Conservation (phyloP, 495 filamentous ascomycete genomes). For the Glonium stellatum region DNA sequence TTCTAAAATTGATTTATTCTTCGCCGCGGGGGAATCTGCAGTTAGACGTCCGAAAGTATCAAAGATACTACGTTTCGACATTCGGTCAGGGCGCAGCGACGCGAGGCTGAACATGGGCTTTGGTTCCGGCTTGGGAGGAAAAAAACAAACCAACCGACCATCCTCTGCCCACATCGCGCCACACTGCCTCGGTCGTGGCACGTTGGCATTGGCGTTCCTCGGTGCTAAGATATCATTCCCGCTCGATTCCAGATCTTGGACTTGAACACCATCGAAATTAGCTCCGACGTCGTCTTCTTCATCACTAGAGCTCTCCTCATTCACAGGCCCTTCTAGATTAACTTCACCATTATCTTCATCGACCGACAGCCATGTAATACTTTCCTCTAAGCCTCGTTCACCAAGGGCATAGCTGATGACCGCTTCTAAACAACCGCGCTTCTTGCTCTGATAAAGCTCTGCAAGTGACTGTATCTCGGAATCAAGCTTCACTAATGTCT, state of each 20-base stretch:
- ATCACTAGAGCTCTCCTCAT: constrained; percentile 72
- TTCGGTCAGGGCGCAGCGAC: constrained; percentile 52
- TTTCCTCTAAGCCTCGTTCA: constrained; percentile 69
- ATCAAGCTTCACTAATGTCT: constrained; percentile 55
- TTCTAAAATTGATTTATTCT: not conserved
- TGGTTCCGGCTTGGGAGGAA: constrained; percentile 71
- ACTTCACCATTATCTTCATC: constrained; percentile 40
- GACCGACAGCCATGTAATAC: constrained; percentile 54
- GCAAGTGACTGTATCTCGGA: constrained; percentile 65
- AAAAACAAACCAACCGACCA: constrained; percentile 79
- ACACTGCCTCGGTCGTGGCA: constrained; percentile 67
- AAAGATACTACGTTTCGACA: constrained; percentile 61
- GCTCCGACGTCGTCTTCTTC: constrained; percentile 60
- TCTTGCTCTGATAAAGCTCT: constrained; percentile 57
- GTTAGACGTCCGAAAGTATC: constrained; percentile 80
- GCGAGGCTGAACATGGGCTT: constrained; percentile 56
- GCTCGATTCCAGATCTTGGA: constrained; percentile 46
- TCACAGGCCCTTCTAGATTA: constrained; percentile 51
- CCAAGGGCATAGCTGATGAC: constrained; percentile 77
- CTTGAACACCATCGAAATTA: constrained; percentile 40
- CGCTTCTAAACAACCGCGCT: constrained; percentile 74
- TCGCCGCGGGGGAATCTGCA: constrained; percentile 46
- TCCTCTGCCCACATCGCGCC: constrained; percentile 71
- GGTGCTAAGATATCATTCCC: constrained; percentile 47
- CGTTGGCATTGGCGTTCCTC: constrained; percentile 64